Conservation (phyloP, 345 rosid species). For the Sisymbrium altissimum region DNA sequence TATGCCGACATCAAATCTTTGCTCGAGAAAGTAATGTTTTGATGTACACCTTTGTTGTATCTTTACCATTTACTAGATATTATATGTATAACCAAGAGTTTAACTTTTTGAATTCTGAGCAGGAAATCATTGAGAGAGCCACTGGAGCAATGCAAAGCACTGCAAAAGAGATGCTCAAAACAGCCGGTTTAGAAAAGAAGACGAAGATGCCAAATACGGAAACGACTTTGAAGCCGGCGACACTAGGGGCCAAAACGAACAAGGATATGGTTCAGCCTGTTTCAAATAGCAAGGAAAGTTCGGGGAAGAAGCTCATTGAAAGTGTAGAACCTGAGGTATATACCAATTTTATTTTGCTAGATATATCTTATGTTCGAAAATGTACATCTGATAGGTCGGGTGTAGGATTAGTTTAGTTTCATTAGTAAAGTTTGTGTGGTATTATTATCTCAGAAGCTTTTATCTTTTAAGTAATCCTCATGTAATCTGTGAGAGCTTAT, state of each 20-base stretch:
- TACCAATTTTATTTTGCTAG: not conserved
- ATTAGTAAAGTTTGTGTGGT: not conserved
- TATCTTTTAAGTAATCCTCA: not conserved
- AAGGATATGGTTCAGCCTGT: conserved; percentile 34
- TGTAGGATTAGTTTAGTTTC: not conserved
- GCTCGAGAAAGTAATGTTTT: conserved; percentile 56
- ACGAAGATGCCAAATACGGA: conserved; percentile 2
- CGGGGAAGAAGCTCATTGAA: conserved; percentile 40
- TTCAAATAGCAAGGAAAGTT: conserved; percentile 31
- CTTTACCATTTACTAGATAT: not conserved
- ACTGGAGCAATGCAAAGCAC: conserved; percentile 54
- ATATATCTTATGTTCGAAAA: not conserved
- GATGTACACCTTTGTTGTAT: not conserved
- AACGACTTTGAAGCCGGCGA: conserved; percentile 5
- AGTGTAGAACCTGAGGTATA: conserved; percentile 47
- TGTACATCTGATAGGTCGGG: not conserved
- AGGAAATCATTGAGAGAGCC: conserved; percentile 66
- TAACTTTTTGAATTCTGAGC: not conserved
- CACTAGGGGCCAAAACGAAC: conserved; percentile 16
- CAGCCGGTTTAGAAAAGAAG: conserved; percentile 40
- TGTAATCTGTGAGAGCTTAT: not conserved
- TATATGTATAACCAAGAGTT: not conserved
- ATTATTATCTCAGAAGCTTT: not conserved
- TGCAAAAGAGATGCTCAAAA: conserved; percentile 40
- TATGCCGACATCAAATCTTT: conserved; percentile 61